Evolutionary conservation across 352 stramenopile species (phyloP).

Genomic region (Phytophthora kernoviae): DNA sequence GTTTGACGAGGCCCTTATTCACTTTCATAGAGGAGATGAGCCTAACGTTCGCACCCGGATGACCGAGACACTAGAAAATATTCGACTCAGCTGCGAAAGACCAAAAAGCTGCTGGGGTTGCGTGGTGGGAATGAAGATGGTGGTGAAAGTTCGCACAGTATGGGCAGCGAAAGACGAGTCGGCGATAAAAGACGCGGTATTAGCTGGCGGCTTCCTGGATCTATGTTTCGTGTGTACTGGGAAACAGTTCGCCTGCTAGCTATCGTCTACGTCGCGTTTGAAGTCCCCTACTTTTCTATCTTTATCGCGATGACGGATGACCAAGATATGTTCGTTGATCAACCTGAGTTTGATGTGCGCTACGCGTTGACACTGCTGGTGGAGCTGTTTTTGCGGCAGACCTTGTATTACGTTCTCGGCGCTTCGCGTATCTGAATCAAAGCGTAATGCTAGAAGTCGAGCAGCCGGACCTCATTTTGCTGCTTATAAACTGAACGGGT

Average conservation of each 20-base stretch:
- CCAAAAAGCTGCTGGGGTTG: conserved; percentile 74
- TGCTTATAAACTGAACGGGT: conserved; percentile 56
- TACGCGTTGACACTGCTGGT: conserved; percentile 47
- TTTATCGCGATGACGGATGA: conserved; percentile 73
- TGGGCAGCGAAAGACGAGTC: conserved; percentile 1
- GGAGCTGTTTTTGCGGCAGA: conserved; percentile 66
- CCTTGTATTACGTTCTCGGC: conserved; percentile 49
- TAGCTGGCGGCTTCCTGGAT: conserved; percentile 56
- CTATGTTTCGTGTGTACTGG: conserved; percentile 61
- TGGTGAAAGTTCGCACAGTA: conserved; percentile 7
- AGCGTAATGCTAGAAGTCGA: conserved; percentile 67
- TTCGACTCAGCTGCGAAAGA: conserved; percentile 73
- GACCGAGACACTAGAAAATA: conserved; percentile 58
- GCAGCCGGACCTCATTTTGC: conserved; percentile 59
- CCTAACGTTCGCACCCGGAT: conserved; percentile 41
- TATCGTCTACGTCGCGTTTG: conserved; percentile 62
- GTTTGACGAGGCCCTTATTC: conserved; percentile 61
- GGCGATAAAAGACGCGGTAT: conserved; percentile 10
- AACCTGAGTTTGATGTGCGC: conserved; percentile 32
- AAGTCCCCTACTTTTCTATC: conserved; percentile 72
- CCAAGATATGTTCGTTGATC: conserved; percentile 48
- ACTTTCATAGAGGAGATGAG: conserved; percentile 61
- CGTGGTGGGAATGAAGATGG: conserved; percentile 41
- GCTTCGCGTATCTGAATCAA: conserved; percentile 66
- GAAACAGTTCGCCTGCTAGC: conserved; percentile 52